Conservation (phyloP, 2,329 filamentous ascomycete species). For the Claviceps pusilla region DNA sequence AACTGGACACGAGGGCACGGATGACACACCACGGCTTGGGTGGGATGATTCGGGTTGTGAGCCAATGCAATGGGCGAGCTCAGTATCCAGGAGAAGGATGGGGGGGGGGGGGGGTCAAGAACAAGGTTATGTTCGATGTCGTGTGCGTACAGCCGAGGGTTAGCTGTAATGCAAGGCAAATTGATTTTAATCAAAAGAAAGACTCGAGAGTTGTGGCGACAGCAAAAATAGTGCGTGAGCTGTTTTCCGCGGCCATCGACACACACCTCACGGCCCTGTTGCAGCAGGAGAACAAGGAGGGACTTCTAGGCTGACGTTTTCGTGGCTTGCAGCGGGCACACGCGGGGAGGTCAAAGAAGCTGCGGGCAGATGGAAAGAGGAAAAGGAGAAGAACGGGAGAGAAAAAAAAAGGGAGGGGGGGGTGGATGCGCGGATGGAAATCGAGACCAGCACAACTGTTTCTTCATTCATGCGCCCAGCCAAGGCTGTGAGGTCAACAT, state of each 20-base stretch:
- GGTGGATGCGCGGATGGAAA: background rate
- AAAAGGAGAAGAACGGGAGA: background rate
- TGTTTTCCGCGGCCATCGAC: background rate
- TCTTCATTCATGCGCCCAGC: background rate
- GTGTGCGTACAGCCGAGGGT: background rate
- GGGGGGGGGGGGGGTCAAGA: background rate
- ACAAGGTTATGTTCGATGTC: background rate
- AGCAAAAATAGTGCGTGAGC: background rate
- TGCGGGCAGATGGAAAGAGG: background rate
- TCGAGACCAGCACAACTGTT: background rate
- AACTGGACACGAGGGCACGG: slow-evolving; percentile 4
- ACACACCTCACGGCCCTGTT: background rate
- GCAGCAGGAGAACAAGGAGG: background rate
- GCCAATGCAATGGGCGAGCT: background rate
- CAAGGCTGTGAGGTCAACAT: background rate
- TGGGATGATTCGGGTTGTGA: slow-evolving; percentile 4
- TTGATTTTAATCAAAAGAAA: background rate
- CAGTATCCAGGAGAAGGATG: background rate
- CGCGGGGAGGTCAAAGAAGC: background rate
- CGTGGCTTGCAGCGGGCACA: slow-evolving; percentile 1
- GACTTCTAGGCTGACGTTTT: background rate
- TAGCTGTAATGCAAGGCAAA: background rate
- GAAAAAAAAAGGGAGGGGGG: background rate
- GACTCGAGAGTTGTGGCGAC: background rate
- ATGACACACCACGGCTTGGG: slow-evolving; percentile 2